These are phyloP conservation scores for Durotheca rogersii DNA, from an alignment of 495 filamentous ascomycete genomes.

Conservation along the genomic window DNA sequence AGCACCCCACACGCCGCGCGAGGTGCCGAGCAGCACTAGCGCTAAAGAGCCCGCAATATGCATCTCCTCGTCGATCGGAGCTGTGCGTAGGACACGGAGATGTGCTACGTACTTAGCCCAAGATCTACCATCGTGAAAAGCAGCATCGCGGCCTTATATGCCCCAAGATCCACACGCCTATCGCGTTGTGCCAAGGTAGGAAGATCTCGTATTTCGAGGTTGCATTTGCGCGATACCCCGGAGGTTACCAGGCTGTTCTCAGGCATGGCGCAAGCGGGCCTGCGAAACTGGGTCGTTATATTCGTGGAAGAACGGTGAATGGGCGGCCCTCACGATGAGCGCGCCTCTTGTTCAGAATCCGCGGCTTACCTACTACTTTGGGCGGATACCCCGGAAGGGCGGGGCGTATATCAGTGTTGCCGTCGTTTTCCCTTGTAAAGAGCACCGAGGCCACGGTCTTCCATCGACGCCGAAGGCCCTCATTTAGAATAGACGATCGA, in stretches of 20 bases:
- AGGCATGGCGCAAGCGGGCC: too few relatives aligned
- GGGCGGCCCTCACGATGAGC: neutral
- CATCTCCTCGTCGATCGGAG: conserved; percentile 3
- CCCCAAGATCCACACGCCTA: neutral
- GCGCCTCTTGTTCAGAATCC: neutral
- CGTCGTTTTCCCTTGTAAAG: too few relatives aligned
- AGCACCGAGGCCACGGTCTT: conserved; percentile 5
- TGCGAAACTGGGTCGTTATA: conserved; percentile 3
- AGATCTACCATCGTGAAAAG: conserved; percentile 1
- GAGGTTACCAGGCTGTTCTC: conserved; percentile 12
- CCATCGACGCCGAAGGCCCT: neutral
- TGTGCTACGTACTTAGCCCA: conserved; percentile 1
- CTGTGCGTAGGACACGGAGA: neutral
- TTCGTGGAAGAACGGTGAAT: neutral
- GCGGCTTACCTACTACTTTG: neutral
- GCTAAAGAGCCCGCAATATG: neutral
- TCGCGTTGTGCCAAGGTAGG: conserved; percentile 5
- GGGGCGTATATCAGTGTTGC: neutral
- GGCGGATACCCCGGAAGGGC: neutral
- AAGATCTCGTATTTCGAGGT: conserved; percentile 20
- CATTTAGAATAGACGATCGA: too few relatives aligned
- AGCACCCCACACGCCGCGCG: neutral
- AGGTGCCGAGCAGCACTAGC: conserved; percentile 10
- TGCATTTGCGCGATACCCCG: conserved; percentile 3
- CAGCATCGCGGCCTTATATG: conserved; percentile 8